A percentile compares a stretch with the other conserved stretches of the same genome.
These are phyloP conservation scores for Botrytis tulipae DNA, from an alignment of 2,329 filamentous ascomycete genomes.

Conservation along the genomic window DNA sequence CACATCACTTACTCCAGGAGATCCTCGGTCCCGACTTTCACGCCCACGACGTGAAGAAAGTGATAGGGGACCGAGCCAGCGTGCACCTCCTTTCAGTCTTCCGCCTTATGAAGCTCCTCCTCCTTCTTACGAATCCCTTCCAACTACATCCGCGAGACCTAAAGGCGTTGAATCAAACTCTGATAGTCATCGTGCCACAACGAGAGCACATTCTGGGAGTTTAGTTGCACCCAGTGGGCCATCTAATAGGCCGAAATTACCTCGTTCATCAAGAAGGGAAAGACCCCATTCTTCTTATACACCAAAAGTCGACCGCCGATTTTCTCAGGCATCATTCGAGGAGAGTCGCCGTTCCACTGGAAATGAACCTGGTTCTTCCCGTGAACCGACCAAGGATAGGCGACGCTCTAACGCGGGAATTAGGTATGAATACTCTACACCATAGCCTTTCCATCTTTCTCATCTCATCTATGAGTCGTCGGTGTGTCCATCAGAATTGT, in stretches of 20 bases:
- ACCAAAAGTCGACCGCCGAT: not conserved
- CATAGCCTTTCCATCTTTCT: accelerated
- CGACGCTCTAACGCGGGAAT: not conserved
- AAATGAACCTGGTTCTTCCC: not conserved
- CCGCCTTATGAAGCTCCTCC: not conserved
- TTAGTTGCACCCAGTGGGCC: not conserved
- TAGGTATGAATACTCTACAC: not conserved
- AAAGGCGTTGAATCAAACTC: not conserved
- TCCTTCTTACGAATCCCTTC: not conserved
- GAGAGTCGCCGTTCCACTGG: not conserved
- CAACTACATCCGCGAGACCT: not conserved
- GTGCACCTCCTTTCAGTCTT: not conserved
- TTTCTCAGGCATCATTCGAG: not conserved
- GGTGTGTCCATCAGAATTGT: not conserved
- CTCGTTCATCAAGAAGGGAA: not conserved
- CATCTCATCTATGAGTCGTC: not conserved
- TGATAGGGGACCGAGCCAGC: not conserved
- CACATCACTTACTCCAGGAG: not conserved
- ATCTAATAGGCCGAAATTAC: not conserved
- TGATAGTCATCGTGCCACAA: not conserved
- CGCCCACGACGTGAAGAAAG: not conserved
- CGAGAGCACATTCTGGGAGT: not conserved
- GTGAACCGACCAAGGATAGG: not conserved
- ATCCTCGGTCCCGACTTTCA: not conserved
- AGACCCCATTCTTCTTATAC: not conserved